Conservation (phyloP, 306 rosid species). For the Acacia crassicarpa region DNA sequence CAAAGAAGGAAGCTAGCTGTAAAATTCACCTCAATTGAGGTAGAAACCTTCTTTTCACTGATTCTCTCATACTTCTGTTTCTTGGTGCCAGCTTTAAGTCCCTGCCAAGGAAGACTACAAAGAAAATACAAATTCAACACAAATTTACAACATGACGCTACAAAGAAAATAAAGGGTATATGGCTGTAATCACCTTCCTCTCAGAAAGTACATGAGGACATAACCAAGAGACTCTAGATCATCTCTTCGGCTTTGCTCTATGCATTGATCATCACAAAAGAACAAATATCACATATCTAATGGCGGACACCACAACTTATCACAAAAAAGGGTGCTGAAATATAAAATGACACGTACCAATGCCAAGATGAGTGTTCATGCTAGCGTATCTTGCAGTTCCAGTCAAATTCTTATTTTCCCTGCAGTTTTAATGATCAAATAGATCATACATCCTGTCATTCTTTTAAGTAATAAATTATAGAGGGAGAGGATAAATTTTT, state of each 20-base stretch:
- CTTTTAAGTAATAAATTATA: neutral
- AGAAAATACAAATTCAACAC: neutral
- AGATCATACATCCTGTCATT: neutral
- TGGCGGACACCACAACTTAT: slow-evolving; percentile 1
- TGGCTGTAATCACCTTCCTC: slow-evolving; percentile 71
- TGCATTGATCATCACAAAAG: slow-evolving; percentile 31
- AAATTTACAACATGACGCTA: neutral
- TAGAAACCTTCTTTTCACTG: slow-evolving; percentile 91
- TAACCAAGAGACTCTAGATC: slow-evolving; percentile 91
- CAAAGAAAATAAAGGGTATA: slow-evolving; percentile 14
- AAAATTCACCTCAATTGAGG: slow-evolving; percentile 79
- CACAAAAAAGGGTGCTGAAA: slow-evolving; percentile 6
- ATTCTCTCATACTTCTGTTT: slow-evolving; percentile 91
- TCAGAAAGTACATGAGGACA: slow-evolving; percentile 83
- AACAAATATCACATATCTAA: slow-evolving; percentile 17
- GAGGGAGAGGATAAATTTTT: neutral
- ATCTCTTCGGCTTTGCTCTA: slow-evolving; percentile 93
- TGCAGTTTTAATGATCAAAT: slow-evolving; percentile 36
- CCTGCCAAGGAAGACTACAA: slow-evolving; percentile 97
- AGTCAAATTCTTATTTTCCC: slow-evolving; percentile 90
- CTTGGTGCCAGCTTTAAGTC: slow-evolving; percentile 95
- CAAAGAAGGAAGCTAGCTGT: neutral
- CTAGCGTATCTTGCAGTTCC: slow-evolving; percentile 97
- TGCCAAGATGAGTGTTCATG: slow-evolving; percentile 89
- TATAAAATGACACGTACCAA: slow-evolving; percentile 45